Conservation (phyloP, 192 early-diverging fungal genomes). For the Coemansia aciculifera region DNA sequence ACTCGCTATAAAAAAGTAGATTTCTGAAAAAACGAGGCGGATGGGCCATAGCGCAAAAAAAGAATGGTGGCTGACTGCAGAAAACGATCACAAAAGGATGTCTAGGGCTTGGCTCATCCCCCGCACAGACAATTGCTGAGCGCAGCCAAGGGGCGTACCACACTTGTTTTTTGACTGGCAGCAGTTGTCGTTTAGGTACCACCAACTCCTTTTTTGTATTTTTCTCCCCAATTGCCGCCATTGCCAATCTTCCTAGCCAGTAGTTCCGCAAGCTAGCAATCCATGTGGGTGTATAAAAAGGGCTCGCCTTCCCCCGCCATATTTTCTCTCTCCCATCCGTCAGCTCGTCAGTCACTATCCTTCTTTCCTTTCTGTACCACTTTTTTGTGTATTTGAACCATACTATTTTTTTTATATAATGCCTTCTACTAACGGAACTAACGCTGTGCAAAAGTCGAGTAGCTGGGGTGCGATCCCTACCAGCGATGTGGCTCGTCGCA, state of each 20-base stretch:
- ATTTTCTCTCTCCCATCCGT: neutral
- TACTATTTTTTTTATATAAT: slow-evolving; percentile 6
- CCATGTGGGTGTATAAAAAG: slow-evolving; percentile 7
- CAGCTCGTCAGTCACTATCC: neutral
- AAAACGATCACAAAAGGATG: neutral
- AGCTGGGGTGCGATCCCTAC: slow-evolving; percentile 53
- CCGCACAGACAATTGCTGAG: slow-evolving; percentile 1
- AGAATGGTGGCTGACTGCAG: slow-evolving; percentile 11
- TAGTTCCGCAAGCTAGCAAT: neutral
- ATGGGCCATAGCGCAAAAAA: slow-evolving; percentile 14
- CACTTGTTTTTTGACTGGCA: neutral
- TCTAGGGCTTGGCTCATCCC: slow-evolving; percentile 9
- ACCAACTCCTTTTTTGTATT: neutral
- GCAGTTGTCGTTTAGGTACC: neutral
- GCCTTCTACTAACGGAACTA: slow-evolving; percentile 38
- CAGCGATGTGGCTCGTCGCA: slow-evolving; percentile 70
- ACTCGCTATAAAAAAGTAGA: slow-evolving; percentile 14
- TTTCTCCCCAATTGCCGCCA: neutral
- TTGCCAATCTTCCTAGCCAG: neutral
- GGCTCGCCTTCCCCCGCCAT: neutral
- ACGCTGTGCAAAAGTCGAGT: slow-evolving; percentile 8
- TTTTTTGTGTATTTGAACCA: neutral
- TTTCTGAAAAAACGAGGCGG: slow-evolving; percentile 18
- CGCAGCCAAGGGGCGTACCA: neutral
- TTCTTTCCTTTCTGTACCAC: neutral